Conservation (phyloP, 2,329 filamentous ascomycete genomes). For the Scedosporium boydii region DNA sequence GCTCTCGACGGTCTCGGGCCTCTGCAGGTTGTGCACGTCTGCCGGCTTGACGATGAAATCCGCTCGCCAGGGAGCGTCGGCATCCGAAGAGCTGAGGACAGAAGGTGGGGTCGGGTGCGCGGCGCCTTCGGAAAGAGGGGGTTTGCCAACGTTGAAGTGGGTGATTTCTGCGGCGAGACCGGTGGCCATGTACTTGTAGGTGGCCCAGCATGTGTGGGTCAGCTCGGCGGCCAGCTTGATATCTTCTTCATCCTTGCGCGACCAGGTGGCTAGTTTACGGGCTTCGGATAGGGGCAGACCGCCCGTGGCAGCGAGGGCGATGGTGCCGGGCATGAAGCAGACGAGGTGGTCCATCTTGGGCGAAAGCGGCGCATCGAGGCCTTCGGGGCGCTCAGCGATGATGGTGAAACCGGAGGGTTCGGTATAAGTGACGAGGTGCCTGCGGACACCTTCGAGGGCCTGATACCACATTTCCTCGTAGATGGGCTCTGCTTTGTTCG, state of each 20-base stretch:
- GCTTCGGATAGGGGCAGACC: constrained; percentile 69
- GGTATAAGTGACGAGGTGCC: constrained; percentile 86
- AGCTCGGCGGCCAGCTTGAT: constrained; percentile 81
- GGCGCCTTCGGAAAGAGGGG: constrained; percentile 53
- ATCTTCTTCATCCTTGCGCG: constrained; percentile 70
- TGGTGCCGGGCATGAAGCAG: constrained; percentile 95
- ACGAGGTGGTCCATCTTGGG: constrained; percentile 98
- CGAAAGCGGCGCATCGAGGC: constrained; percentile 54
- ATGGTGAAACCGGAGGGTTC: constrained; percentile 74
- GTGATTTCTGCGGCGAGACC: constrained; percentile 93
- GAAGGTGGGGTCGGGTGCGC: constrained; percentile 19
- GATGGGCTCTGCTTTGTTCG: constrained; percentile 71
- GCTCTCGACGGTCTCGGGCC: constrained; percentile 93
- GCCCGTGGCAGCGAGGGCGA: constrained; percentile 77
- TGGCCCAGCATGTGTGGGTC: constrained; percentile 96
- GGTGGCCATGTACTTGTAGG: constrained; percentile 84
- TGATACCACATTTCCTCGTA: constrained; percentile 94
- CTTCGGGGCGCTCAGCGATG: constrained; percentile 73
- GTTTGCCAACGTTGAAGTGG: constrained; percentile 69
- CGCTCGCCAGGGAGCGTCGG: constrained; percentile 48
- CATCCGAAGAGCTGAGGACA: constrained; percentile 2
- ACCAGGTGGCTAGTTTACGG: constrained; percentile 63
- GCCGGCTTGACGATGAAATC: constrained; percentile 73
- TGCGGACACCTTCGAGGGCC: constrained; percentile 73
- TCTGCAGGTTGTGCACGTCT: constrained; percentile 89